Conservation (phyloP, 2,329 filamentous ascomycete genomes). For the Fusarium sp. region DNA sequence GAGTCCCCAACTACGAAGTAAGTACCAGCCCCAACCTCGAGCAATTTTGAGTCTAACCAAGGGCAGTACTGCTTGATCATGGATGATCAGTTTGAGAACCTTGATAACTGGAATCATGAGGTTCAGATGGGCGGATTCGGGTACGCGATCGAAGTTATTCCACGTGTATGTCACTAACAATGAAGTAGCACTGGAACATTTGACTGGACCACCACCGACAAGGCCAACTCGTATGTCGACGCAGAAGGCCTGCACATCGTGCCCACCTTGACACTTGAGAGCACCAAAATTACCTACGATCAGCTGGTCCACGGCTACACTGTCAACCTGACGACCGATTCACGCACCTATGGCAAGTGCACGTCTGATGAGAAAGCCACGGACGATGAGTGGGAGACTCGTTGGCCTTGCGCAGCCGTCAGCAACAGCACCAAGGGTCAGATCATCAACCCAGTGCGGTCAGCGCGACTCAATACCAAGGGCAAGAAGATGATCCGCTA, state of each 20-base stretch:
- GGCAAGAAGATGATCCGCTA: constrained; percentile 59
- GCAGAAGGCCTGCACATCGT: constrained; percentile 60
- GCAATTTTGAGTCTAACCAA: background rate
- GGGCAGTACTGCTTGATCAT: constrained; percentile 39
- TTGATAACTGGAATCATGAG: constrained; percentile 58
- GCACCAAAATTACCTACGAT: constrained; percentile 43
- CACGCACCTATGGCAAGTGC: constrained; percentile 47
- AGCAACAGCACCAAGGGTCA: constrained; percentile 56
- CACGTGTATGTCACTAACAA: background rate
- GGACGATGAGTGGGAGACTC: constrained; percentile 18
- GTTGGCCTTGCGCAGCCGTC: constrained; percentile 48
- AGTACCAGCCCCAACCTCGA: background rate
- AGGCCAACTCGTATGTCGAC: constrained; percentile 58
- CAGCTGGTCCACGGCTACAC: constrained; percentile 51
- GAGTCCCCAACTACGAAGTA: constrained; percentile 34
- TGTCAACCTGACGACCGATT: constrained; percentile 56
- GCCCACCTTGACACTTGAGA: constrained; percentile 56
- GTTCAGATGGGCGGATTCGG: constrained; percentile 54
- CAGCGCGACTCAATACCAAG: constrained; percentile 55
- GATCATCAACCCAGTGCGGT: constrained; percentile 61
- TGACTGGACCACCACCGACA: constrained; percentile 62
- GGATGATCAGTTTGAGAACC: constrained; percentile 43
- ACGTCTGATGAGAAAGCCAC: constrained; percentile 44
- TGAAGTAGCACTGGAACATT: constrained; percentile 51
- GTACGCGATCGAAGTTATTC: constrained; percentile 28